Conservation (phyloP, 2,329 filamentous ascomycete species). For the Ascochyta pisi region DNA sequence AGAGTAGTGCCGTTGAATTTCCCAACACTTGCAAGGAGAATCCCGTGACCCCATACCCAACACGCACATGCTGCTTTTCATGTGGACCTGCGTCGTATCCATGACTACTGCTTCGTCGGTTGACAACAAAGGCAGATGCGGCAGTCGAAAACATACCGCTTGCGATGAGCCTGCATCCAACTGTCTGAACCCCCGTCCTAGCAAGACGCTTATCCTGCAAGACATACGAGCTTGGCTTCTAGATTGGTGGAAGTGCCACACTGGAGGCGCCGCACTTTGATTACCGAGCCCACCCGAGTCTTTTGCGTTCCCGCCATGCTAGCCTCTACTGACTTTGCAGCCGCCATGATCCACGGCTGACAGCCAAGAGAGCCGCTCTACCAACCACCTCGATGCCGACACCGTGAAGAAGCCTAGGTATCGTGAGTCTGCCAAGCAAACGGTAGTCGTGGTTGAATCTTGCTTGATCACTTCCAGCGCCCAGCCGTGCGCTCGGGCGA, state of each 20-base stretch:
- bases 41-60: constrained; percentile 3
- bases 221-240: constrained; percentile 8
- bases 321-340: neutral
- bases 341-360: constrained; percentile 1
- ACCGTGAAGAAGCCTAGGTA: neutral
- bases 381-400: constrained; percentile 1
- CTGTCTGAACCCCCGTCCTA: constrained; percentile 1
- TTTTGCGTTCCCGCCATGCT: constrained; percentile 6
- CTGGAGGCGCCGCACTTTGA: neutral
- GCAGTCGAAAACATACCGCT: constrained; percentile 9
- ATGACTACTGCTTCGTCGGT: neutral
- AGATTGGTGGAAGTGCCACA: constrained; percentile 6
- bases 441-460: neutral
- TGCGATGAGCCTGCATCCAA: constrained; percentile 7
- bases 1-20: neutral
- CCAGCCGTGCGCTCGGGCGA: constrained; percentile 8
- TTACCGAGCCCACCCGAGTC: constrained; percentile 15
- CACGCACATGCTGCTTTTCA: neutral
- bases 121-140: neutral
- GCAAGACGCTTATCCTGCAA: constrained; percentile 13
- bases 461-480: neutral
- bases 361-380: constrained; percentile 14
- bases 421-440: constrained; percentile 7
- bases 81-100: constrained; percentile 10
- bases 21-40: constrained; percentile 6